These are phyloP conservation scores for Colletotrichum higginsianum DNA, from an alignment of 2,329 filamentous ascomycete genomes.

Conservation along the genomic window DNA sequence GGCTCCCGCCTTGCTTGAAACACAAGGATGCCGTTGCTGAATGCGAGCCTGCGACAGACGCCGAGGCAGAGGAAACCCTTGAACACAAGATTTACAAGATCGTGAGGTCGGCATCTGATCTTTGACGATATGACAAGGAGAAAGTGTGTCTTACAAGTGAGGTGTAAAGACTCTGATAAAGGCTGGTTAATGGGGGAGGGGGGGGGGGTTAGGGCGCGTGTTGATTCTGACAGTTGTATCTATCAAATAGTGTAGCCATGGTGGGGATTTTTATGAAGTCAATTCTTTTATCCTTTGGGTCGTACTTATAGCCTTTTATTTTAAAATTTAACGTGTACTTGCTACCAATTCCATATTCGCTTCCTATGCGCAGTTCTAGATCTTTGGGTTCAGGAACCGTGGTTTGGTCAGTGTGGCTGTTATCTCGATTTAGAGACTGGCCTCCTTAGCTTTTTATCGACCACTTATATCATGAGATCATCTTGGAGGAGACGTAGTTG, in stretches of 20 bases:
- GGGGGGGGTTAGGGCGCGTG: no score
- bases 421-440: background rate
- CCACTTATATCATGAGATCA: no score
- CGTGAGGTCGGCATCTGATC: slow-evolving; percentile 4
- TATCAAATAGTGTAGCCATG: no score
- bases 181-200: background rate
- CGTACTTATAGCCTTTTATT: no score
- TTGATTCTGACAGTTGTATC: no score
- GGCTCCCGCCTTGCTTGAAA: slow-evolving; percentile 51
- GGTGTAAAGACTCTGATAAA: no score
- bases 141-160: background rate
- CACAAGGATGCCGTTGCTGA: slow-evolving; percentile 27
- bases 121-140: background rate
- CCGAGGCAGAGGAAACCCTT: background rate
- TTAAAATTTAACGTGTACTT: no score
- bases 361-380: no score
- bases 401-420: background rate
- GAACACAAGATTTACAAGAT: slow-evolving; percentile 27
- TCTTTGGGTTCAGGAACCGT: no score
- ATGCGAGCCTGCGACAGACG: background rate
- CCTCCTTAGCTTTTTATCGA: background rate
- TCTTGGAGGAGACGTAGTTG: background rate
- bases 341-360: no score
- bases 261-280: no score
- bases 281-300: no score